phyloP scores from a whole-genome alignment of 2,329 filamentous ascomycete species.

The Pseudocercospora macadamiae region DNA sequence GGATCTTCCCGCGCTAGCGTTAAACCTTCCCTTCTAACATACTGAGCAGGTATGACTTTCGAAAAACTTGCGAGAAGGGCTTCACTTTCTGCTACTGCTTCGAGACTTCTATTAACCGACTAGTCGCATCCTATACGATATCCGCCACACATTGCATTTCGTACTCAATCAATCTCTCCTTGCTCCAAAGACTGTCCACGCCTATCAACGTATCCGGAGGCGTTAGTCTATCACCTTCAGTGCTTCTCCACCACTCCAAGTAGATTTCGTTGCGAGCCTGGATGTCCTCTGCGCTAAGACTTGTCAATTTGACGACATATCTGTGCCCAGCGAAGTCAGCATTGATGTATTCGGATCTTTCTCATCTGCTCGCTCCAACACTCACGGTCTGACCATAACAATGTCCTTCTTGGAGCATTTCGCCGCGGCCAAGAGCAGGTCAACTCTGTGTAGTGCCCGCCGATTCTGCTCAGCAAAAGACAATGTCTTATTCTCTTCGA shows the following conservation, averaged over 20 bases:
- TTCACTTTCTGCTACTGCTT: background rate
- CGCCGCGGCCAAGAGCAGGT: conserved; percentile 21
- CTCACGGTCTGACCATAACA: conserved; percentile 24
- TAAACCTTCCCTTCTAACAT: background rate
- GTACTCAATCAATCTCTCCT: conserved; percentile 24
- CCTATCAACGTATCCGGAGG: conserved; percentile 26
- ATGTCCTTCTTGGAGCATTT: conserved; percentile 24
- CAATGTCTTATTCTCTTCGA: conserved; percentile 3
- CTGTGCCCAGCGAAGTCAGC: conserved; percentile 1
- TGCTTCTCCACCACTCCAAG: conserved; percentile 24
- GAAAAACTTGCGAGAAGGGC: no score
- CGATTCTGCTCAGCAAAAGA: conserved; percentile 22
- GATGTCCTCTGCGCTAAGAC: conserved; percentile 12
- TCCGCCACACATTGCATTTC: conserved; percentile 18
- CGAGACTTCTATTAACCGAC: no score
- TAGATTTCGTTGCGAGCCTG: conserved; percentile 15
- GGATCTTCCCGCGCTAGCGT: background rate
- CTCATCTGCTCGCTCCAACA: background rate
- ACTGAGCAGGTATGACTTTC: no score
- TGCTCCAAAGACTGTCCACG: conserved; percentile 25
- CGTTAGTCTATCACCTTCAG: conserved; percentile 15
- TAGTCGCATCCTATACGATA: no score
- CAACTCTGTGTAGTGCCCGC: conserved; percentile 23
- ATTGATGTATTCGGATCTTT: no score
- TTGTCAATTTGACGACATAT: conserved; percentile 26